A percentile compares a stretch with the other conserved stretches of the same genome.
These are phyloP conservation scores for Diaporthe vexans DNA, from an alignment of 2,329 filamentous ascomycete genomes.

Conservation along the genomic window DNA sequence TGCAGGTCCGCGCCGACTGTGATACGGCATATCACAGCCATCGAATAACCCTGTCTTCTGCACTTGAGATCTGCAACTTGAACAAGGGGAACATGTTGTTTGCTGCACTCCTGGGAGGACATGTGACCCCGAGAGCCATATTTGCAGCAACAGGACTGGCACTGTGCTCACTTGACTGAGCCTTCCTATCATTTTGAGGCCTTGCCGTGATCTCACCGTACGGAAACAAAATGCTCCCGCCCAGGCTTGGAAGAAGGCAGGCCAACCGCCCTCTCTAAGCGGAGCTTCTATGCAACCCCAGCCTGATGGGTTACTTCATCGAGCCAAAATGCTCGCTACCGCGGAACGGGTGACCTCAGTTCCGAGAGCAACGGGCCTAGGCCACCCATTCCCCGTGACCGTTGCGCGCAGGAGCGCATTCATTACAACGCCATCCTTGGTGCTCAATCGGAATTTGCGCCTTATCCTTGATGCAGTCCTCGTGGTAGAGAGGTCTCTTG, in stretches of 20 bases:
- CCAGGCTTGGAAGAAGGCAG: neutral
- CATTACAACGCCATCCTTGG: slow-evolving; percentile 61
- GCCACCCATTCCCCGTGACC: neutral
- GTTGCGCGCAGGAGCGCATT: slow-evolving; percentile 48
- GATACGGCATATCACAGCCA: neutral
- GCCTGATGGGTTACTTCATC: neutral
- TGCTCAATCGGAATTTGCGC: slow-evolving; percentile 53
- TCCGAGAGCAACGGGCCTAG: neutral
- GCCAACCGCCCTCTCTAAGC: neutral
- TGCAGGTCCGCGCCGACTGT: neutral
- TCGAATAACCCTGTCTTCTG: neutral
- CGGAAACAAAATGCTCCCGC: neutral
- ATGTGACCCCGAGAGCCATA: neutral
- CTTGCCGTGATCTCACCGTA: neutral
- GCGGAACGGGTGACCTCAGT: neutral
- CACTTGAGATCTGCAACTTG: neutral
- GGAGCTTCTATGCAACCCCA: neutral
- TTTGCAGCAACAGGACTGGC: neutral
- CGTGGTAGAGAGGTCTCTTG: slow-evolving; percentile 62
- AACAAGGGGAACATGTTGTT: neutral
- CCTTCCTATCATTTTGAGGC: neutral
- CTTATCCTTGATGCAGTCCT: slow-evolving; percentile 57
- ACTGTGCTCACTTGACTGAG: neutral
- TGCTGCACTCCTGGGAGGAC: neutral
- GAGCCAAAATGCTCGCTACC: neutral